Percentiles rank a stretch among this genome's conserved stretches.
These are phyloP conservation scores for Pseudocercospora pini-densiflorae DNA, from an alignment of 2,329 filamentous ascomycete species.

Conservation along the genomic window DNA sequence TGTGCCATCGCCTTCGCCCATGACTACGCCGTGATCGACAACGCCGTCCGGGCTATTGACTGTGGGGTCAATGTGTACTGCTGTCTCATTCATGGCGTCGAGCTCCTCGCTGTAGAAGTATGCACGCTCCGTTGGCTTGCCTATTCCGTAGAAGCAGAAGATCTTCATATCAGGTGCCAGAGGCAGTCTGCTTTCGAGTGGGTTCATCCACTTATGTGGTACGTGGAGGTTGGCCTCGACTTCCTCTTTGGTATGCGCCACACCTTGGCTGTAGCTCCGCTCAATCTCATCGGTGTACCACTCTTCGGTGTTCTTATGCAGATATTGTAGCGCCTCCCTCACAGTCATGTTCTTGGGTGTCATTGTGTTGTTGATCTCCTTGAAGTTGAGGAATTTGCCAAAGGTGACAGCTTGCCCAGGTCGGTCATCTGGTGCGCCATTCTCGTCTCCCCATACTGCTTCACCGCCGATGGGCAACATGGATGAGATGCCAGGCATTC, in stretches of 20 bases:
- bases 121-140: constrained; percentile 88
- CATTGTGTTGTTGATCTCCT: constrained; percentile 64
- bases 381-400: constrained; percentile 86
- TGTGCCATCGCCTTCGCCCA: constrained; percentile 95
- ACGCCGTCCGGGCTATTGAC: constrained; percentile 64
- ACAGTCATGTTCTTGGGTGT: constrained; percentile 75
- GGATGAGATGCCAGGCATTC: constrained; percentile 94
- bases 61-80: constrained; percentile 64
- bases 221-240: constrained; percentile 68
- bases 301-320: constrained; percentile 76
- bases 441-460: constrained; percentile 89
- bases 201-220: constrained; percentile 88
- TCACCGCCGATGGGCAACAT: constrained; percentile 96
- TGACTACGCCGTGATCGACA: constrained; percentile 85
- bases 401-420: constrained; percentile 74
- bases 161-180: constrained; percentile 89
- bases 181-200: constrained; percentile 84
- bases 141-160: constrained; percentile 96
- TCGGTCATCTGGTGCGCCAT: constrained; percentile 85
- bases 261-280: constrained; percentile 81
- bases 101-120: constrained; percentile 86
- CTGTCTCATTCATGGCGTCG: constrained; percentile 64
- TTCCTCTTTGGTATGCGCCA: constrained; percentile 78
- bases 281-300: constrained; percentile 82
- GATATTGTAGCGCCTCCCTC: constrained; percentile 73